phyloP scores from a whole-genome alignment of 352 stramenopile genomes.

The Phytophthora pseudosyringae region DNA sequence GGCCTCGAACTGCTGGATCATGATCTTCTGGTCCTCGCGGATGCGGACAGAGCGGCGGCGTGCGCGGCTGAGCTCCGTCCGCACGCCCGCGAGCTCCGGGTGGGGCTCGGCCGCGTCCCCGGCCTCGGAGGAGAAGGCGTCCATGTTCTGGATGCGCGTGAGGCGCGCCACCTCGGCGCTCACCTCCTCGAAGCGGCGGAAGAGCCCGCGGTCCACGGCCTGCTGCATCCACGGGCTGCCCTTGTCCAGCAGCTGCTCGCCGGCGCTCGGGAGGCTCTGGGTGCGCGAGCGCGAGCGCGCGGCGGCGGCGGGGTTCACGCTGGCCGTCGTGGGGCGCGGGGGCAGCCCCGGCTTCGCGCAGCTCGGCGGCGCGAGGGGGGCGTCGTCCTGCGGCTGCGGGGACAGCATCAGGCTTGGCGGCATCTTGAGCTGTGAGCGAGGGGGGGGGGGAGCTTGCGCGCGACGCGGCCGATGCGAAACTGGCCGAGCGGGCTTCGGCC shows the following conservation, averaged over 20 bases:
- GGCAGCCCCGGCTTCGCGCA: slow-evolving; percentile 20
- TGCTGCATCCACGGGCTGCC: slow-evolving; percentile 32
- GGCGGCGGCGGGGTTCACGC: slow-evolving; percentile 19
- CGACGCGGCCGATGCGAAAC: slow-evolving; percentile 28
- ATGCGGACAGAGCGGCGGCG: slow-evolving; percentile 50
- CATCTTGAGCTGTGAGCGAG: slow-evolving; percentile 5
- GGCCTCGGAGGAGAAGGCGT: slow-evolving; percentile 23
- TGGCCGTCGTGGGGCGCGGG: slow-evolving; percentile 18
- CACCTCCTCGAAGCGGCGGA: slow-evolving; percentile 65
- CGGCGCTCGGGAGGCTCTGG: slow-evolving; percentile 34
- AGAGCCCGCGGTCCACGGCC: slow-evolving; percentile 61
- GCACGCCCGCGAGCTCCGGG: slow-evolving; percentile 48
- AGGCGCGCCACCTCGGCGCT: slow-evolving; percentile 54
- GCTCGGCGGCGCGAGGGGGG: not conserved
- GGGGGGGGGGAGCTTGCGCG: slow-evolving; percentile 2
- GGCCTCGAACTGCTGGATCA: slow-evolving; percentile 69
- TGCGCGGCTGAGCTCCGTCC: slow-evolving; percentile 47
- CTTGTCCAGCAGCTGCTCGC: slow-evolving; percentile 11
- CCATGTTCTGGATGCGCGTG: slow-evolving; percentile 42
- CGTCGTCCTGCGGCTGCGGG: slow-evolving; percentile 27
- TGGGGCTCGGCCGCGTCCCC: slow-evolving; percentile 24
- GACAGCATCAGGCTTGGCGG: slow-evolving; percentile 32
- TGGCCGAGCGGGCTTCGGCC: not conserved
- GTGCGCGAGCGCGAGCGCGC: slow-evolving; percentile 31
- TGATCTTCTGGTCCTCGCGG: slow-evolving; percentile 62